Evolutionary conservation across 2,329 filamentous ascomycete species (phyloP).

Genomic region (Trichoderma aggressivum): DNA sequence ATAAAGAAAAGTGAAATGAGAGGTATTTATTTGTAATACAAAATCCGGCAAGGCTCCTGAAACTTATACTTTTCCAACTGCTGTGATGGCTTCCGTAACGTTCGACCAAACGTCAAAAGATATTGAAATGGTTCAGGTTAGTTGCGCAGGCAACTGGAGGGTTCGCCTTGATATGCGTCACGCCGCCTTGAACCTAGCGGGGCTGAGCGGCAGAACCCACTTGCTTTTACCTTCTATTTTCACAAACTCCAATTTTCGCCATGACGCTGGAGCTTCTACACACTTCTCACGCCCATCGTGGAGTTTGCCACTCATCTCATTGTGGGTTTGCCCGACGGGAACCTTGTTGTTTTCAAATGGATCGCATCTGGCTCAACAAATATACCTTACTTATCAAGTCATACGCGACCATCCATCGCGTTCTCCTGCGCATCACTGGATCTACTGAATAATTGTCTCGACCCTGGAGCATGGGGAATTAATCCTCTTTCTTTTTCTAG

Average conservation of each 20-base stretch:
- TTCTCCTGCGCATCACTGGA: not conserved
- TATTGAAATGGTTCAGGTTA: not conserved
- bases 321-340: not conserved
- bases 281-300: not conserved
- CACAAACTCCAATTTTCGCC: not conserved
- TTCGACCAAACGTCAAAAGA: not conserved
- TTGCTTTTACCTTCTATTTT: not conserved
- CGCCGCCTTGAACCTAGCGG: constrained; percentile 13
- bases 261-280: not conserved
- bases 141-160: not conserved
- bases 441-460: not conserved
- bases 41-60: not conserved
- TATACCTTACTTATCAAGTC: no score
- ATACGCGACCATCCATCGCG: no score
- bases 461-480: not conserved
- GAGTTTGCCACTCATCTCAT: not conserved
- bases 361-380: no score
- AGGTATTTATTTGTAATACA: not conserved
- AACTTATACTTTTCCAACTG: not conserved
- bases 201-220: constrained; percentile 2
- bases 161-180: constrained; percentile 17
- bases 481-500: not conserved
- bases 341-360: not conserved
- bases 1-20: not conserved
- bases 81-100: not conserved